These are phyloP conservation scores for Funneliformis geosporum DNA, from an alignment of 192 early-diverging fungal genomes.

Conservation along the genomic window DNA sequence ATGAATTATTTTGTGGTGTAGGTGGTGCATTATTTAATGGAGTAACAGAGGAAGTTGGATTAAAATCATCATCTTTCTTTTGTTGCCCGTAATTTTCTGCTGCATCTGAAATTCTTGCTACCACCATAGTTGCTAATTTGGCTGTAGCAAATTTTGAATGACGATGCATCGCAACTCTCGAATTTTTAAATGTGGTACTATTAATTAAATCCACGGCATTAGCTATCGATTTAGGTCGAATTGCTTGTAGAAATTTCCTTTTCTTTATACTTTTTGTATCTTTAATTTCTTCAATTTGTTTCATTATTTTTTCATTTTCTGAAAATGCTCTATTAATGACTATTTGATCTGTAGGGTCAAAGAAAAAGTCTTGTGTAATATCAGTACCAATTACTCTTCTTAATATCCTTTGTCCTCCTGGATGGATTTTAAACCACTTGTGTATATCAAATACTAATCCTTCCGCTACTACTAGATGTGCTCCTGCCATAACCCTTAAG, in stretches of 20 bases:
- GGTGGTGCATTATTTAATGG: background rate
- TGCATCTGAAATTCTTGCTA: background rate
- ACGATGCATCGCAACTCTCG: conserved; percentile 6
- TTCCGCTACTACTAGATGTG: conserved; percentile 24
- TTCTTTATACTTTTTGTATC: background rate
- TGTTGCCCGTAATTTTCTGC: background rate
- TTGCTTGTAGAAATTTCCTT: background rate
- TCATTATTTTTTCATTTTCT: background rate
- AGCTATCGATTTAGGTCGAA: background rate
- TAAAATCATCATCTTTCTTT: background rate
- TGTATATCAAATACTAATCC: conserved; percentile 29
- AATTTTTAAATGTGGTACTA: background rate
- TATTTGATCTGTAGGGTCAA: background rate
- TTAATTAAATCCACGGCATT: background rate
- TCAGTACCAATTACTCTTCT: conserved; percentile 32
- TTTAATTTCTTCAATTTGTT: background rate
- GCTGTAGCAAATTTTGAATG: conserved; percentile 23
- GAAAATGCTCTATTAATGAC: background rate
- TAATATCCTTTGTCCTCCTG: conserved; percentile 27
- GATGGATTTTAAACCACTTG: conserved; percentile 29
- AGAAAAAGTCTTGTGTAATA: conserved; percentile 11
- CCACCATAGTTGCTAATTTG: conserved; percentile 10
- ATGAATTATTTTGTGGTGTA: background rate
- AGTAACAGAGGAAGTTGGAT: background rate
- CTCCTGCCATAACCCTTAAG: background rate